Evolutionary conservation across 1,284 basidiomycete species (phyloP).

Genomic region (Cutaneotrichosporon daszewskae): DNA sequence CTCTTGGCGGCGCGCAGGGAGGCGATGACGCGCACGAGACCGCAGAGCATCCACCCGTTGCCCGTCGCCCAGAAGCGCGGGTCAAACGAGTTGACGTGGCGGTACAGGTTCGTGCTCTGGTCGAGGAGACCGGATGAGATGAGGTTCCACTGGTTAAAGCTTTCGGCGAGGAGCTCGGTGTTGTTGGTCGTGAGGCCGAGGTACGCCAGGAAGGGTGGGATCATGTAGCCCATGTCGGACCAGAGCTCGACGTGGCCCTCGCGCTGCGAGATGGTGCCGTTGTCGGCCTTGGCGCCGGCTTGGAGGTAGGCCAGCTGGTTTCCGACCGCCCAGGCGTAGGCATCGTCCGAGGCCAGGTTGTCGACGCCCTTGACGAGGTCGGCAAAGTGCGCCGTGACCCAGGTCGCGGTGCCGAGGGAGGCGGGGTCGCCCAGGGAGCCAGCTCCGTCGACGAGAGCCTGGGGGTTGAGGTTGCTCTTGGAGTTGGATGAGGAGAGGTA

Average conservation of each 20-base stretch:
- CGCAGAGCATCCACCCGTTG: slow-evolving; percentile 34
- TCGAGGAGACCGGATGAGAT: slow-evolving; percentile 48
- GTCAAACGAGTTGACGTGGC: slow-evolving; percentile 53
- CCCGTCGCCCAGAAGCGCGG: slow-evolving; percentile 56
- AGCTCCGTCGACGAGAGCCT: slow-evolving; percentile 24
- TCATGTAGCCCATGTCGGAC: slow-evolving; percentile 60
- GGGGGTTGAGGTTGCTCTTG: slow-evolving; percentile 5
- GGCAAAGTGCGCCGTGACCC: slow-evolving; percentile 26
- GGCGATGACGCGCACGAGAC: slow-evolving; percentile 23
- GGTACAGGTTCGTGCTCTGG: slow-evolving; percentile 47
- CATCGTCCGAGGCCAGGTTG: slow-evolving; percentile 4
- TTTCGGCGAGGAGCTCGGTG: slow-evolving; percentile 48
- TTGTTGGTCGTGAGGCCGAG: slow-evolving; percentile 52
- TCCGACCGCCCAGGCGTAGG: slow-evolving; percentile 32
- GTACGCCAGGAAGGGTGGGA: slow-evolving; percentile 57
- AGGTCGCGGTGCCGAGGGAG: slow-evolving; percentile 23
- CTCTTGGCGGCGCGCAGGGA: slow-evolving; percentile 14
- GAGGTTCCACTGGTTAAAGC: slow-evolving; percentile 54
- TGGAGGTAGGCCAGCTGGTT: slow-evolving; percentile 27
- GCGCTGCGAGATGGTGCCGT: slow-evolving; percentile 30
- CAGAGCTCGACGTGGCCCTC: slow-evolving; percentile 44
- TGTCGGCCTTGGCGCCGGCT: slow-evolving; percentile 12
- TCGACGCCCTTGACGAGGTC: slow-evolving; percentile 1
- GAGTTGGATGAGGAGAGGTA: slow-evolving; percentile 11
- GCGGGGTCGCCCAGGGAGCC: slow-evolving; percentile 31